Evolutionary conservation across 305 asterid genomes (phyloP).

Genomic region (Solanum hybrid): DNA sequence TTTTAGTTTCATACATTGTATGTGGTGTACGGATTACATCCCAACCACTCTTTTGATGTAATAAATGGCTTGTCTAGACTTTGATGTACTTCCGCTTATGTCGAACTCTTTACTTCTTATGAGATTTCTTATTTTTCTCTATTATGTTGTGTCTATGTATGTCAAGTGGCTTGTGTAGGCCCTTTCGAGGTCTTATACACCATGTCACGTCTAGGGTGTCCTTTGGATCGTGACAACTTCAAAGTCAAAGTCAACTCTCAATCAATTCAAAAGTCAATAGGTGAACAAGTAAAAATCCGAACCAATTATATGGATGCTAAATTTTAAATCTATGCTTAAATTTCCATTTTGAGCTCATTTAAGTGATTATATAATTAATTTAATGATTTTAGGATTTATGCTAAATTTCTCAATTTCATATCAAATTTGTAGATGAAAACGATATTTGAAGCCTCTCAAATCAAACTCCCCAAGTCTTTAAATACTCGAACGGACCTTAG

Average conservation of each 20-base stretch:
- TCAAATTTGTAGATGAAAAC: neutral
- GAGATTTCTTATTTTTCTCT: too few species aligned
- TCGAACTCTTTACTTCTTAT: neutral
- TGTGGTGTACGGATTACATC: neutral
- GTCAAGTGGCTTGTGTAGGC: neutral
- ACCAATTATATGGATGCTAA: neutral
- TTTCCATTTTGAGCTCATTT: neutral
- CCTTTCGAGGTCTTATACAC: neutral
- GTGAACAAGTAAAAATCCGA: neutral
- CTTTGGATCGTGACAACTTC: neutral
- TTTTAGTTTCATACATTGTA: too few species aligned
- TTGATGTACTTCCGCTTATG: neutral
- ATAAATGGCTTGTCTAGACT: neutral
- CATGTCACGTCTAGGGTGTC: neutral
- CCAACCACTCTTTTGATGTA: neutral
- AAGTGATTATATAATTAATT: neutral
- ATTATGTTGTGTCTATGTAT: neutral
- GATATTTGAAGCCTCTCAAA: neutral
- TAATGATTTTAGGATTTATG: neutral
- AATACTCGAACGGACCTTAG: neutral
- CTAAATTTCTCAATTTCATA: neutral
- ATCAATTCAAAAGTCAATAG: neutral
- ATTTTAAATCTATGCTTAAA: neutral
- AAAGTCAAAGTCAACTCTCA: neutral
- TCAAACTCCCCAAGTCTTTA: neutral